A percentile compares a stretch with the other conserved stretches of the same genome.
Conservation (phyloP, 2,329 filamentous ascomycete genomes). For the Raffaelea albimanens region DNA sequence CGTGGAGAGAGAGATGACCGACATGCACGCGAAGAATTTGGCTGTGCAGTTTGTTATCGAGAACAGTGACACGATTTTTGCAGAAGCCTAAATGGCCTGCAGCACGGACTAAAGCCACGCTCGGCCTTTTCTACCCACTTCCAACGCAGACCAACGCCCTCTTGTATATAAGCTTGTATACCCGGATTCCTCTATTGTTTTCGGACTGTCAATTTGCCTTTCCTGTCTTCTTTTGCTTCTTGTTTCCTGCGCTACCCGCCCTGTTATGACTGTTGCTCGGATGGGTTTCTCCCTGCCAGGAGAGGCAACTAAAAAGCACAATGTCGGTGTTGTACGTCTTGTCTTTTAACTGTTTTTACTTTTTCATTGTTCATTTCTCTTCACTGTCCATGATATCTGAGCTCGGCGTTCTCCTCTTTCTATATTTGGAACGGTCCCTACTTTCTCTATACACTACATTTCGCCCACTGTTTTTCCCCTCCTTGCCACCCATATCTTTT, state of each 20-base stretch:
- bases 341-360: not conserved
- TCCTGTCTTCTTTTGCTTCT: not conserved
- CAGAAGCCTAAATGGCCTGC: slow-evolving; percentile 24
- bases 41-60: slow-evolving; percentile 91
- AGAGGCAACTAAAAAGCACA: not conserved
- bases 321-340: not conserved
- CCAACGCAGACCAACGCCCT: not conserved
- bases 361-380: not conserved
- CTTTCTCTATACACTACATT: no score
- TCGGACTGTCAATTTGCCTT: slow-evolving; percentile 6
- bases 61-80: slow-evolving; percentile 75
- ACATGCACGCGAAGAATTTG: slow-evolving; percentile 87
- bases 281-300: no score
- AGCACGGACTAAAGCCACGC: not conserved
- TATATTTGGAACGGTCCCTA: no score
- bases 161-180: slow-evolving; percentile 1
- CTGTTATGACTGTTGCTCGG: not conserved
- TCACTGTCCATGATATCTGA: not conserved
- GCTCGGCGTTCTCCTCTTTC: slow-evolving; percentile 3
- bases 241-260: not conserved
- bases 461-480: no score
- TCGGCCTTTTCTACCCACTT: not conserved
- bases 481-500: no score
- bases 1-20: slow-evolving; percentile 88
- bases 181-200: not conserved